A percentile compares a stretch with the other conserved stretches of the same genome.
phyloP scores from a whole-genome alignment of 768 basidiomycete species.

The Mycena maculata region DNA sequence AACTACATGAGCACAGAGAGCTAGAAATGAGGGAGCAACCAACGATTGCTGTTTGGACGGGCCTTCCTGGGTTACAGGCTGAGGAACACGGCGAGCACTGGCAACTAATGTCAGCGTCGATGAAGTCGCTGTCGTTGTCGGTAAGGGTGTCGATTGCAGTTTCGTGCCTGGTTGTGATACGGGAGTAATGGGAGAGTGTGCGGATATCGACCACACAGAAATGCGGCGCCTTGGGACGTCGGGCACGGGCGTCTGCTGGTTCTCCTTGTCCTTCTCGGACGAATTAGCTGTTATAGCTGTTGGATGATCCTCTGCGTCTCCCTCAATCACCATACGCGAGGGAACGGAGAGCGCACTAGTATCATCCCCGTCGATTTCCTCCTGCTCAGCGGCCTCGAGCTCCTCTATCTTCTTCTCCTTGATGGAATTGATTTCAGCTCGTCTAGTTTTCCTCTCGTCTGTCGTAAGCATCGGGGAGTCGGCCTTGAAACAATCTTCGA shows the following conservation, averaged over 20 bases:
- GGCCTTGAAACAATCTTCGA: constrained; percentile 6
- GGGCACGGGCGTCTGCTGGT: constrained; percentile 24
- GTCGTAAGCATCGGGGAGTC: constrained; percentile 4
- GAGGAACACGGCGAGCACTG: not conserved
- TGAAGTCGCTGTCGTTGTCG: constrained; percentile 2
- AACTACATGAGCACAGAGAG: not conserved
- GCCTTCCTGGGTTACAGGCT: not conserved
- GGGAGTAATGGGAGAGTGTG: not conserved
- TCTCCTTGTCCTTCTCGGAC: constrained; percentile 27
- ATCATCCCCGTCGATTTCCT: not conserved
- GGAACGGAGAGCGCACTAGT: not conserved
- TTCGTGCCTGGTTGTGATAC: not conserved
- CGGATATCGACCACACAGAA: not conserved
- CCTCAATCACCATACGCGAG: not conserved
- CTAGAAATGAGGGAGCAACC: not conserved
- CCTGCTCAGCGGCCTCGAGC: constrained; percentile 9
- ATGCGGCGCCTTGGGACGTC: constrained; percentile 3
- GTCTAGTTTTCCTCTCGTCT: constrained; percentile 15
- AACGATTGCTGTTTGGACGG: not conserved
- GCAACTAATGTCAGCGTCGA: not conserved
- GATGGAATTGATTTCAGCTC: constrained; percentile 6
- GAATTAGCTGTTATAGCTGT: not conserved
- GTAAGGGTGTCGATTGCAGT: not conserved
- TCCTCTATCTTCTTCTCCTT: constrained; percentile 11
- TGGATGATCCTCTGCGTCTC: not conserved